Evolutionary conservation across 1,284 basidiomycete species (phyloP).

Genomic region (Microbotryum silenes-acaulis): DNA sequence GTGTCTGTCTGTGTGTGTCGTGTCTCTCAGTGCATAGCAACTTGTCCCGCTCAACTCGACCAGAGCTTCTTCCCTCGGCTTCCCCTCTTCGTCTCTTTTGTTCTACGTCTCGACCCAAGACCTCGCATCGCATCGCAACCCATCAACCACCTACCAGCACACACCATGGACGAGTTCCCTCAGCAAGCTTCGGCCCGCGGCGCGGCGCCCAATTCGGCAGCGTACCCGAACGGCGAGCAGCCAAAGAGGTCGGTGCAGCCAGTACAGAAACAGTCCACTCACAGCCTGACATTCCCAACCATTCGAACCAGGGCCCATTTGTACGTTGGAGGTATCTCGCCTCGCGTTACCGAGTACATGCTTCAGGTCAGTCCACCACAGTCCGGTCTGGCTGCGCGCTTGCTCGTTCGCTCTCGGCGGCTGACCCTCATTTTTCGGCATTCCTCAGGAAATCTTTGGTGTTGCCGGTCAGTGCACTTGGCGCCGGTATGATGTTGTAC

Average conservation of each 20-base stretch:
- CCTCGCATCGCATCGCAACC: slow-evolving; percentile 1
- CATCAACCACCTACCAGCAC: background rate
- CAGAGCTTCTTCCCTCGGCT: background rate
- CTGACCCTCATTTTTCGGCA: background rate
- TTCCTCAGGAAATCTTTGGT: slow-evolving; percentile 23
- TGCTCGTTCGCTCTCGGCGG: slow-evolving; percentile 1
- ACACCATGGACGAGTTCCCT: background rate
- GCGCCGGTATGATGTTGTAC: background rate
- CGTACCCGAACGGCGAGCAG: slow-evolving; percentile 3
- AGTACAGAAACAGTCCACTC: too few relatives aligned
- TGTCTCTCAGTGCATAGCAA: background rate
- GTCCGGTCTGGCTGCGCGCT: background rate
- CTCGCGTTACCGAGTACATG: slow-evolving; percentile 58
- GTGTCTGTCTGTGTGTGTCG: background rate
- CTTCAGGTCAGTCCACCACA: slow-evolving; percentile 24
- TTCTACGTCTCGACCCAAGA: background rate
- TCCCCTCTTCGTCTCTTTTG: background rate
- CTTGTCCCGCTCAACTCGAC: background rate
- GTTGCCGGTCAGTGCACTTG: slow-evolving; percentile 25
- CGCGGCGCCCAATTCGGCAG: too few relatives aligned
- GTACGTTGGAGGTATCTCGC: slow-evolving; percentile 93
- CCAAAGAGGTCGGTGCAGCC: slow-evolving; percentile 10
- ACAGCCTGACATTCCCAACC: too few relatives aligned
- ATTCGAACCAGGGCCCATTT: slow-evolving; percentile 48
- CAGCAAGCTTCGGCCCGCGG: background rate